Evolutionary conservation across 495 filamentous ascomycete species (phyloP).

Genomic region (Penicillium robsamsonii): DNA sequence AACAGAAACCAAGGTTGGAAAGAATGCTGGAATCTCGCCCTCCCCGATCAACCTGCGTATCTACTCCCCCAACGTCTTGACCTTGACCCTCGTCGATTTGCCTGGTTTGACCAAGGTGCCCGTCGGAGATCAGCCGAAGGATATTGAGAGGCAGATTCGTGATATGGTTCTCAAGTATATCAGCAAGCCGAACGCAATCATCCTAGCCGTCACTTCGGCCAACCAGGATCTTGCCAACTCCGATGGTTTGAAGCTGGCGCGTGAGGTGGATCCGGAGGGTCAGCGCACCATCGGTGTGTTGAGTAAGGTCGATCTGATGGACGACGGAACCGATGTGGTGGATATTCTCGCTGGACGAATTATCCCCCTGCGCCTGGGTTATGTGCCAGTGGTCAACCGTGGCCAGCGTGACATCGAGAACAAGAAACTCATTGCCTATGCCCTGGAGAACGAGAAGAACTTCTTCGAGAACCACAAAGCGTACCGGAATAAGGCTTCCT

Average conservation of each 20-base stretch:
- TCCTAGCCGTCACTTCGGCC: conserved; percentile 91
- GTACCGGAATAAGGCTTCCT: conserved; percentile 96
- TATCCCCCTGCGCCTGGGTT: conserved; percentile 92
- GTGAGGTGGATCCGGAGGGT: conserved; percentile 96
- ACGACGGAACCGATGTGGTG: conserved; percentile 97
- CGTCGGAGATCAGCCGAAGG: conserved; percentile 95
- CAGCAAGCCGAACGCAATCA: conserved; percentile 96
- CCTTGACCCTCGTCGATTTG: conserved; percentile 94
- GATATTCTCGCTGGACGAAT: conserved; percentile 98
- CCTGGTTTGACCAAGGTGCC: conserved; percentile 97
- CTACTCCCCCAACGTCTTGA: conserved; percentile 97
- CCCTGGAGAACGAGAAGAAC: conserved; percentile 90
- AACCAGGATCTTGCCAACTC: conserved; percentile 99
- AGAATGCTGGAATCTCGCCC: conserved; percentile 94
- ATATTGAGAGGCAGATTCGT: conserved; percentile 95
- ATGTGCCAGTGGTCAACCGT: conserved; percentile 98
- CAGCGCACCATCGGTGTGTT: conserved; percentile 98
- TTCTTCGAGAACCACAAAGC: conserved; percentile 99
- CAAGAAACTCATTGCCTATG: conserved; percentile 88
- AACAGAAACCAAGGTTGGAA: conserved; percentile 93
- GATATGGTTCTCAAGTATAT: conserved; percentile 99
- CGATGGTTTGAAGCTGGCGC: conserved; percentile 92
- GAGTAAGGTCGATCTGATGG: conserved; percentile 99
- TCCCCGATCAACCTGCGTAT: conserved; percentile 96
- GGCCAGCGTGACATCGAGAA: conserved; percentile 99